Base-by-base conservation (phyloP, 2,329 filamentous ascomycete genomes). In the Verticillium isaacii region DNA sequence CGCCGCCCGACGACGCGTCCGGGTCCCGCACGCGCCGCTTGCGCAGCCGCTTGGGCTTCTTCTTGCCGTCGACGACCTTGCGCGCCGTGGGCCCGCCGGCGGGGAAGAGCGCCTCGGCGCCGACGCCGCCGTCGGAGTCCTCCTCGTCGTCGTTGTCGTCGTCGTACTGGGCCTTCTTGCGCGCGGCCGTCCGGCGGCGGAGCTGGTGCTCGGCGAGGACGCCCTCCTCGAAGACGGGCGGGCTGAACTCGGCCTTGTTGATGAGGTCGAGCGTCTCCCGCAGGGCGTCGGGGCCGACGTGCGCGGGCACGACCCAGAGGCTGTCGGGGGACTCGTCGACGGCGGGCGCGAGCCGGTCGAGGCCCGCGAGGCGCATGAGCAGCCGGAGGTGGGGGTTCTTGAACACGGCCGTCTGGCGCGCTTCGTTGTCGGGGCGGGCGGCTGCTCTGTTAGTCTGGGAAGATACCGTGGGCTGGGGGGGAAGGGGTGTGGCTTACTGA, bases 321-420 rank as follows among this genome's bases (percentile, higher is more conserved):
- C 90, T 89, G 62, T 94, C 90, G 1, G 85, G 82, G 3, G 91
- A 88, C 70, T 96, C 91, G 52, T 92, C 88, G 3, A 81, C 69
- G 0, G 74, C 74, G 0, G 81, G 78, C 0, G 76, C 74, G 9
- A 83, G 74, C 4, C 88, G 82, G 68, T 89, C 82, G 64, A 96
- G 85, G 0, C 90, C 91, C 19, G 89, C 81, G 0, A 95, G 81
- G 1, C 82, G 89, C 84, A 98, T 89, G 3, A 99, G 83, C 1
- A 98, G 86, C 37, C 93, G 89, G 2, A 98, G 82, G 69, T 94
- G 89, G 11, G 91, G 88, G 74, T 98, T 96, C 71, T 92, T 96
- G 79, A 96, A 96, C 76, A 97, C 88, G 32, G 92, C 89, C 25
- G 82, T 83, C 58, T 88, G 87, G 50, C 88, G 86, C 57, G 85